Percentiles rank a stretch among this genome's conserved stretches.
Conservation (phyloP, 768 basidiomycete genomes). For the Russula earlei region DNA sequence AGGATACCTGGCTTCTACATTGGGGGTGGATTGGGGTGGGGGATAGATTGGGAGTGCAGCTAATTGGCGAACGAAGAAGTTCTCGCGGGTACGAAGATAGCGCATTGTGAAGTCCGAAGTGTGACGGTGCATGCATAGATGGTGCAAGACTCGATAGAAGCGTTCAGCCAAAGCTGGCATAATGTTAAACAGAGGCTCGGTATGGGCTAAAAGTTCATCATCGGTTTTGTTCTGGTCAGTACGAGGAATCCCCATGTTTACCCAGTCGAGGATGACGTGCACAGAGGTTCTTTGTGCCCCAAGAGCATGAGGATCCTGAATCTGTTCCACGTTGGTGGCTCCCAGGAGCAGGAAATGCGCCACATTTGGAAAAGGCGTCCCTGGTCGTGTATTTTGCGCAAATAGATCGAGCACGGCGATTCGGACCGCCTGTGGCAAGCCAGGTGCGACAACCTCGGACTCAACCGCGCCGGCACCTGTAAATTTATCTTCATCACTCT, state of each 20-base stretch:
- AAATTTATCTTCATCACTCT: conserved; percentile 47
- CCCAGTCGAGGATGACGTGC: conserved; percentile 70
- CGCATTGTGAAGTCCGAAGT: conserved; percentile 77
- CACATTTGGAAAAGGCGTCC: conserved; percentile 64
- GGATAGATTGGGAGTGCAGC: conserved; percentile 59
- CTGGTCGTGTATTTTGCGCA: conserved; percentile 60
- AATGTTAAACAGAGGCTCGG: conserved; percentile 47
- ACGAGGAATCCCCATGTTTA: conserved; percentile 64
- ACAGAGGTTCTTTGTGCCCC: conserved; percentile 62
- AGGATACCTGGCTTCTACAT: conserved; percentile 53
- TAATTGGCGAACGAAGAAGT: conserved; percentile 86
- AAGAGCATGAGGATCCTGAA: conserved; percentile 72
- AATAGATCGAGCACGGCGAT: conserved; percentile 75
- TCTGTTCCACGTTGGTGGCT: conserved; percentile 46
- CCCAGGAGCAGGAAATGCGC: conserved; percentile 83
- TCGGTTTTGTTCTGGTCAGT: conserved; percentile 38
- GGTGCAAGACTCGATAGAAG: conserved; percentile 73
- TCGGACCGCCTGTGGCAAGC: conserved; percentile 59
- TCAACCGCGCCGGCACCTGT: conserved; percentile 72
- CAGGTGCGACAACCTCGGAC: conserved; percentile 34
- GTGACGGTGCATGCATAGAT: conserved; percentile 78
- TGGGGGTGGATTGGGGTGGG: conserved; percentile 41
- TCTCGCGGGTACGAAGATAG: conserved; percentile 78
- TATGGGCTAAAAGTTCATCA: conserved; percentile 24
- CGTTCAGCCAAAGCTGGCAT: conserved; percentile 79